Base-by-base conservation (phyloP, 176 grass and related monocot genomes). In the Cocos nucifera region DNA sequence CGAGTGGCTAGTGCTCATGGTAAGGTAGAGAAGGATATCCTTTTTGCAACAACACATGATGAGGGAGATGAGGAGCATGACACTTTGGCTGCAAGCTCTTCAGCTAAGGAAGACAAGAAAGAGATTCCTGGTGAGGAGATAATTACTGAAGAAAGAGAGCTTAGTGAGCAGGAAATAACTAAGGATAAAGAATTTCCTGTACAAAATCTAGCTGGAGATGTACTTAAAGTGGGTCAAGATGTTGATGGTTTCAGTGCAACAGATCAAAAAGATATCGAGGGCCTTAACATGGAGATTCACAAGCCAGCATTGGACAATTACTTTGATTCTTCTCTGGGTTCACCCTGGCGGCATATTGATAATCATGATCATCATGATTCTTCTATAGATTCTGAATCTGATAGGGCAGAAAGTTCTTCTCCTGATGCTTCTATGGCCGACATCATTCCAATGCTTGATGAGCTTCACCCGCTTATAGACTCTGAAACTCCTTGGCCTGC, bases 321-420 rank as follows among this genome's bases (percentile, higher is more conserved):
- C 57, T 73, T 73, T 14, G 64, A 82, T 82, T 90, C 77, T 17
- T 73, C 67, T 67, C 61, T 77, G 61, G 71, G 75, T 58, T 87
- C 81, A 63, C 84, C 84, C 52, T 91, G 84, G 82, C 85, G 80
- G 24, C 65, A 66, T 65, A 61, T 88, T 57, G 71, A 76, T 21
- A 81, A 61, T 72, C 78, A 80, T 54, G 84, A 77, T 64, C 72
- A 35, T 35, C 32, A 44, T 44, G 35, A 44, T 44, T 44, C 51
- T 59, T 85, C 81, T 35, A 86, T 77, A 30, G 88, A 75, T 67
- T 89, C 78, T 63, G 94, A 92, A 66, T 98, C 88, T 52, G 94
- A 92, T 59, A 19, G 56, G 56, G 78, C 58, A 22, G 80, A 88
- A 73, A 85, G 82, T 77, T 98, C 84, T 55, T 95, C 85, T 65